Evolutionary conservation across 148 eudicot genomes (phyloP).

Genomic region (Dianthus caryophyllus): DNA sequence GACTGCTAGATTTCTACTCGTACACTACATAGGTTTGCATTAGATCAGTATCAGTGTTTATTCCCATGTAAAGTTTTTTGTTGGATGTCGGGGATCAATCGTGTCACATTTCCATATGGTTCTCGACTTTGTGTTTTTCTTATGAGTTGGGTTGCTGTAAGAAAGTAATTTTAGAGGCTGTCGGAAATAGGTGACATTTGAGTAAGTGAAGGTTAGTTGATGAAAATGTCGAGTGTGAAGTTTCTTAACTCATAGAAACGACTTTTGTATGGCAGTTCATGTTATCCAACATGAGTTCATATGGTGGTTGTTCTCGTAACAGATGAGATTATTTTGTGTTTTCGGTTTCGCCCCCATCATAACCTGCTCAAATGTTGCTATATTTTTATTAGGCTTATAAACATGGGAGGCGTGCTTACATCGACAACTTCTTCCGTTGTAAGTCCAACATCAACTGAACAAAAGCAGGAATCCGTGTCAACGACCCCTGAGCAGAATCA

Average conservation of each 20-base stretch:
- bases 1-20: no score
- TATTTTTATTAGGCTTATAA: not conserved
- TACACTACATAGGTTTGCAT: no score
- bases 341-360: no score
- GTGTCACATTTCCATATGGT: not conserved
- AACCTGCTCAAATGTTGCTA: not conserved
- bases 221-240: not conserved
- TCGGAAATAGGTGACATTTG: not conserved
- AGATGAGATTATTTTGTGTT: no score
- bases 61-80: no score
- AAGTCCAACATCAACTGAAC: constrained; percentile 14
- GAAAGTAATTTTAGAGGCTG: not conserved
- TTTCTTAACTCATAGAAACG: no score
- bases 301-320: no score
- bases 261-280: no score
- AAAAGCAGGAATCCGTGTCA: constrained; percentile 28
- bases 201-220: not conserved
- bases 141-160: not conserved
- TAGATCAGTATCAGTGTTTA: no score
- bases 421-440: constrained; percentile 10
- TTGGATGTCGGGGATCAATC: no score
- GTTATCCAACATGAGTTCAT: no score
- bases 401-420: constrained; percentile 36
- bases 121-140: not conserved
- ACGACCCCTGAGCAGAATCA: constrained; percentile 33